Evolutionary conservation across 768 basidiomycete genomes (phyloP).

Genomic region (Lactarius hatsudake): DNA sequence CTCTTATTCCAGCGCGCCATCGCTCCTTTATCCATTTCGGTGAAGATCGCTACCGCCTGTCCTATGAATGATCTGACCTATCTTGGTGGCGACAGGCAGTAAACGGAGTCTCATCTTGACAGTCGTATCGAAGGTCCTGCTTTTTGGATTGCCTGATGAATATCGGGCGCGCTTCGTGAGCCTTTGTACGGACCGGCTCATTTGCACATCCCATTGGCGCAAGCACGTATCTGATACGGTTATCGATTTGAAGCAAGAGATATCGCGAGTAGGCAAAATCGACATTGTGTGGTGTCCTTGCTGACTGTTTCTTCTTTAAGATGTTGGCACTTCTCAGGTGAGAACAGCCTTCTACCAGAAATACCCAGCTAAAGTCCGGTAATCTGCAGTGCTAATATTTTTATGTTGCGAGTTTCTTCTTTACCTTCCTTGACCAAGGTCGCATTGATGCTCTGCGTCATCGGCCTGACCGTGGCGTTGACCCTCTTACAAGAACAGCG

Average conservation of each 20-base stretch:
- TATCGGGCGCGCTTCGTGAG: conserved; percentile 1
- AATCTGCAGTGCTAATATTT: conserved; percentile 7
- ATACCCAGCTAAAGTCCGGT: not conserved
- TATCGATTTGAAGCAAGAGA: not conserved
- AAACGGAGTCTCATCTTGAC: not conserved
- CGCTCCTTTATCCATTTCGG: not conserved
- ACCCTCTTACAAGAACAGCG: conserved; percentile 10
- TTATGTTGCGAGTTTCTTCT: not conserved
- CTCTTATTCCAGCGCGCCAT: not conserved
- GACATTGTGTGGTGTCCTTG: not conserved
- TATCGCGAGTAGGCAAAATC: conserved; percentile 6
- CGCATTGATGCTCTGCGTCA: conserved; percentile 1
- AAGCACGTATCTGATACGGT: conserved; percentile 10
- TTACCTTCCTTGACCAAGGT: not conserved
- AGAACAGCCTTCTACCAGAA: not conserved
- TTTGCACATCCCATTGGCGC: conserved; percentile 8
- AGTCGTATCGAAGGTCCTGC: not conserved
- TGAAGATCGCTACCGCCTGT: not conserved
- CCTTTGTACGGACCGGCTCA: conserved; percentile 7
- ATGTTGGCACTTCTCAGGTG: conserved; percentile 6
- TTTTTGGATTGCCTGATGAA: conserved; percentile 9
- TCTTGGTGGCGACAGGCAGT: not conserved
- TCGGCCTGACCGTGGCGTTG: not conserved
- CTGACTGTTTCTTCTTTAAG: not conserved
- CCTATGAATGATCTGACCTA: not conserved